phyloP scores from a whole-genome alignment of 345 rosid genomes.

The Brassica napus region Da-Ae NC_063440.1:16451501-16452000 shows the following conservation, averaged over 20 bases:
- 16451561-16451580: not conserved
- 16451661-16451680: slow-evolving; percentile 30
- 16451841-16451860: slow-evolving; percentile 15
- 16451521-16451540: not conserved
- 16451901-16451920: slow-evolving; percentile 27
- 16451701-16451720: slow-evolving; percentile 19
- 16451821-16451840: slow-evolving; percentile 20
- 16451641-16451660: slow-evolving; percentile 21
- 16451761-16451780: not conserved
- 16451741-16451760: not conserved
- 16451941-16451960: slow-evolving; percentile 18
- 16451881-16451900: slow-evolving; percentile 35
- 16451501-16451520: not conserved
- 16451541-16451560: not conserved
- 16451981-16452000: slow-evolving; percentile 24
- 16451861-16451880: slow-evolving; percentile 16
- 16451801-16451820: slow-evolving; percentile 21
- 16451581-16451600: not conserved
- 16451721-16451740: not conserved
- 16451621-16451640: not conserved
- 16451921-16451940: slow-evolving; percentile 18
- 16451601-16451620: not conserved
- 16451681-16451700: slow-evolving; percentile 39
- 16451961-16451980: not conserved
- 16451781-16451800: not conserved